phyloP scores from a whole-genome alignment of 2,329 filamentous ascomycete genomes.

The Magnaporthiopsis rhizophila region DNA sequence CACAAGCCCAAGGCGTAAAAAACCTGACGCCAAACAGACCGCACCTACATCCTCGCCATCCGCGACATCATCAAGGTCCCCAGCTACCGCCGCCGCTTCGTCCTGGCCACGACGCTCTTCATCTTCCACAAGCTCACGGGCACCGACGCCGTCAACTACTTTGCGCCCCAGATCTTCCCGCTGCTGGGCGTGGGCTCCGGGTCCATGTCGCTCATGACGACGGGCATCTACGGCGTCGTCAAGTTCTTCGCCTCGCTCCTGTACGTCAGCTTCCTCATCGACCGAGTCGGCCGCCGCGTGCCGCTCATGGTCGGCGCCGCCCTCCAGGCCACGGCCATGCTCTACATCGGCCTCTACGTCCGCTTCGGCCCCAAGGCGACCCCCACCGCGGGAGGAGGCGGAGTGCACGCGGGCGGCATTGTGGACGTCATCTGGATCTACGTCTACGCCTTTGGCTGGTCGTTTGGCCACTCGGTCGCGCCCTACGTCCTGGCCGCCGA shows the following conservation, averaged over 20 bases:
- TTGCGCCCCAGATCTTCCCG: slow-evolving; percentile 29
- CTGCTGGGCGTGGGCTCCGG: slow-evolving; percentile 27
- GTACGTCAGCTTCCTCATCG: slow-evolving; percentile 23
- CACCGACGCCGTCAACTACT: slow-evolving; percentile 32
- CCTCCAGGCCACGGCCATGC: slow-evolving; percentile 18
- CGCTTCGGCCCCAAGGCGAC: slow-evolving; percentile 20
- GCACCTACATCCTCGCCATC: slow-evolving; percentile 12
- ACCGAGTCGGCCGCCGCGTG: slow-evolving; percentile 22
- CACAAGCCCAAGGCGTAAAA: too few relatives aligned
- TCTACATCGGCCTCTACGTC: slow-evolving; percentile 24
- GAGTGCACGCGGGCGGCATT: slow-evolving; percentile 29
- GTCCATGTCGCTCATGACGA: slow-evolving; percentile 26
- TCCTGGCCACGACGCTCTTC: slow-evolving; percentile 19
- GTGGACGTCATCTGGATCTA: slow-evolving; percentile 29
- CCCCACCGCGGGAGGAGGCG: slow-evolving; percentile 16
- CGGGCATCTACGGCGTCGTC: slow-evolving; percentile 22
- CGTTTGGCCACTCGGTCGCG: slow-evolving; percentile 20
- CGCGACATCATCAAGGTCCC: slow-evolving; percentile 17
- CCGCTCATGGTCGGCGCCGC: slow-evolving; percentile 18
- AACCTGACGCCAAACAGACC: too few relatives aligned
- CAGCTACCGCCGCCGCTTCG: slow-evolving; percentile 19
- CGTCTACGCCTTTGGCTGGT: slow-evolving; percentile 22
- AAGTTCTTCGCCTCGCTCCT: slow-evolving; percentile 18
- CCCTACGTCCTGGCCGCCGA: slow-evolving; percentile 22
- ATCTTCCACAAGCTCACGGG: slow-evolving; percentile 34